phyloP scores from a whole-genome alignment of 768 basidiomycete genomes.

The Calocybe indica region DNA sequence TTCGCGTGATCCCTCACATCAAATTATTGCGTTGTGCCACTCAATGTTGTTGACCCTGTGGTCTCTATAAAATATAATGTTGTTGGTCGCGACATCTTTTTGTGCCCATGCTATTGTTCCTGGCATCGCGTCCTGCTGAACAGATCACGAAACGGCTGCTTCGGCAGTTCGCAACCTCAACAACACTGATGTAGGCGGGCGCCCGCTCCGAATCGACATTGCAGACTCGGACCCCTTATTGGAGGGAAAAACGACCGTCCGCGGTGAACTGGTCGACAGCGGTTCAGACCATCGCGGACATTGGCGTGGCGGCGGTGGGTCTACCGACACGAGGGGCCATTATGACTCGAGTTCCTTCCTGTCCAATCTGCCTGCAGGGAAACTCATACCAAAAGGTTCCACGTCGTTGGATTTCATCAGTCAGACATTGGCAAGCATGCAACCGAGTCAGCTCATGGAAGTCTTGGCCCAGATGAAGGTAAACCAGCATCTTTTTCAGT shows the following conservation, averaged over 20 bases:
- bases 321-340: slow-evolving; percentile 25
- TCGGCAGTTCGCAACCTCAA: slow-evolving; percentile 97
- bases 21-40: no score
- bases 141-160: slow-evolving; percentile 93
- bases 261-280: slow-evolving; percentile 74
- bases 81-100: no score
- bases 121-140: slow-evolving; percentile 5
- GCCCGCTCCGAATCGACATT: slow-evolving; percentile 89
- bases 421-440: slow-evolving; percentile 78
- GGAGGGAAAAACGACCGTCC: slow-evolving; percentile 84
- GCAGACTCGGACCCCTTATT: slow-evolving; percentile 92
- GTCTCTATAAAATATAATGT: no score
- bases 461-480: slow-evolving; percentile 99
- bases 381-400: slow-evolving; percentile 63
- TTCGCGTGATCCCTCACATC: no score
- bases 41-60: no score
- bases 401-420: slow-evolving; percentile 80
- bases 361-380: slow-evolving; percentile 66
- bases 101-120: no score
- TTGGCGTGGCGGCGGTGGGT: slow-evolving; percentile 47
- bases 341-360: slow-evolving; percentile 51
- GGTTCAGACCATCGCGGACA: slow-evolving; percentile 51
- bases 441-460: slow-evolving; percentile 82
- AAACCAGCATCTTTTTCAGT: slow-evolving; percentile 18
- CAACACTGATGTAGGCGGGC: slow-evolving; percentile 86